phyloP scores from a whole-genome alignment of 139 green algal species.

The Chlamydomonas applanata region DNA sequence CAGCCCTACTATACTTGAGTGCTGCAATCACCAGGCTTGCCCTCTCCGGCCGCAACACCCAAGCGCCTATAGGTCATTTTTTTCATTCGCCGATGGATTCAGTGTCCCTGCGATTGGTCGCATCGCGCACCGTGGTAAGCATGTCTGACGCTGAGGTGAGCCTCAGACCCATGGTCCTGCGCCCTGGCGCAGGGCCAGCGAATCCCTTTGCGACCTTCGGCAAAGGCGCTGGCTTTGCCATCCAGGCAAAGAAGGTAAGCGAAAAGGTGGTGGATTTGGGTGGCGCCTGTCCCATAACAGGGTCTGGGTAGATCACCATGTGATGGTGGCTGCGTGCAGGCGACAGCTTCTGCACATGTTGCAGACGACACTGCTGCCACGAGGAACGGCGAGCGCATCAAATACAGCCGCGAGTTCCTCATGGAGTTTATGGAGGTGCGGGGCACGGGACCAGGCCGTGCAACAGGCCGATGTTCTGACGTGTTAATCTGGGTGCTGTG shows the following conservation, averaged over 20 bases:
- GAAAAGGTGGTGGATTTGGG: not conserved
- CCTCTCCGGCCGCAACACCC: too few relatives aligned
- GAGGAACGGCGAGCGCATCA: slow-evolving; percentile 59
- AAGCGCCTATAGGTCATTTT: too few relatives aligned
- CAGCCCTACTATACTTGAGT: too few relatives aligned
- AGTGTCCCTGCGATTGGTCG: too few relatives aligned
- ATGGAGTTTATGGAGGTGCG: slow-evolving; percentile 74
- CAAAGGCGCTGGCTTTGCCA: slow-evolving; percentile 60
- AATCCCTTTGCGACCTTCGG: slow-evolving; percentile 78
- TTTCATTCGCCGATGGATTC: too few relatives aligned
- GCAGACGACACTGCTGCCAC: slow-evolving; percentile 43
- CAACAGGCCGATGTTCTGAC: too few relatives aligned
- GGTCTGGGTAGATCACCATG: not conserved
- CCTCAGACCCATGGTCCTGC: slow-evolving; percentile 55
- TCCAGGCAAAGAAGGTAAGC: slow-evolving; percentile 59
- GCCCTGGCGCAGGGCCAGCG: slow-evolving; percentile 45
- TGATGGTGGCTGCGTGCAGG: slow-evolving; percentile 1
- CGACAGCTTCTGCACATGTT: not conserved
- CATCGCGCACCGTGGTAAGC: too few relatives aligned
- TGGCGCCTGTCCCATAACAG: not conserved
- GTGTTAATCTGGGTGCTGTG: too few relatives aligned
- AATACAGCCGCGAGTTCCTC: slow-evolving; percentile 70
- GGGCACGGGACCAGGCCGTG: too few relatives aligned
- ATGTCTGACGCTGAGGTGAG: slow-evolving; percentile 28
- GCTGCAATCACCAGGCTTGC: too few relatives aligned